These are phyloP conservation scores for Leishmania turanica DNA, from an alignment of 208 protist species.

Conservation along the genomic window DNA sequence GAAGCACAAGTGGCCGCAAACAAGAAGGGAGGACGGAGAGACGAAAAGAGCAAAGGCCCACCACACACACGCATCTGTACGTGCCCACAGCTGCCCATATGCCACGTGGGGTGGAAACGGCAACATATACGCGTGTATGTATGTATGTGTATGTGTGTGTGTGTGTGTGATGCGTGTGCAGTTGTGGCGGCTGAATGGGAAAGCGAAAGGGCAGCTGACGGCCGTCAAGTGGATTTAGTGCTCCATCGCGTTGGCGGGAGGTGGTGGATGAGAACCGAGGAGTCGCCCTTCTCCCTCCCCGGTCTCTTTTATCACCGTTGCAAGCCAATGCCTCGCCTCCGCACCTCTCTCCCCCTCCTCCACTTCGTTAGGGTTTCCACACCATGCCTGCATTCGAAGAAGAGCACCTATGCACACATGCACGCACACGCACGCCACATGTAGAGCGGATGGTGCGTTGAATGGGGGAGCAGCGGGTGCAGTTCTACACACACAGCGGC, in stretches of 20 bases:
- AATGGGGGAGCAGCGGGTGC: neutral
- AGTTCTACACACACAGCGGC: constrained; percentile 1
- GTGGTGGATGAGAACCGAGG: neutral
- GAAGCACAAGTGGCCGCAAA: neutral
- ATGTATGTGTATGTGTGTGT: neutral
- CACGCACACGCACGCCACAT: neutral
- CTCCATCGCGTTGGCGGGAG: neutral
- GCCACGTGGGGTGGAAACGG: neutral
- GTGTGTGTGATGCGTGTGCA: neutral
- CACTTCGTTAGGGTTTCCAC: neutral
- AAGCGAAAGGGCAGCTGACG: neutral
- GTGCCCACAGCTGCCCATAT: neutral
- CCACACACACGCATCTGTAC: neutral
- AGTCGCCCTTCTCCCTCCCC: neutral
- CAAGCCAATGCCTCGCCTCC: neutral
- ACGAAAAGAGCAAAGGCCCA: neutral
- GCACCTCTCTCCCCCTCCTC: neutral
- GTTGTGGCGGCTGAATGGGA: neutral
- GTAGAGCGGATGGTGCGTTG: neutral
- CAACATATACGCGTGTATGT: neutral
- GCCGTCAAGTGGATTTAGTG: neutral
- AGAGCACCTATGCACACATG: neutral
- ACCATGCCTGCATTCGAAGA: neutral
- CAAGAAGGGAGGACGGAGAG: neutral
- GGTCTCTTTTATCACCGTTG: neutral